Evolutionary conservation across 805 yeast species (phyloP).

Genomic region (Candida wancherniae): DNA sequence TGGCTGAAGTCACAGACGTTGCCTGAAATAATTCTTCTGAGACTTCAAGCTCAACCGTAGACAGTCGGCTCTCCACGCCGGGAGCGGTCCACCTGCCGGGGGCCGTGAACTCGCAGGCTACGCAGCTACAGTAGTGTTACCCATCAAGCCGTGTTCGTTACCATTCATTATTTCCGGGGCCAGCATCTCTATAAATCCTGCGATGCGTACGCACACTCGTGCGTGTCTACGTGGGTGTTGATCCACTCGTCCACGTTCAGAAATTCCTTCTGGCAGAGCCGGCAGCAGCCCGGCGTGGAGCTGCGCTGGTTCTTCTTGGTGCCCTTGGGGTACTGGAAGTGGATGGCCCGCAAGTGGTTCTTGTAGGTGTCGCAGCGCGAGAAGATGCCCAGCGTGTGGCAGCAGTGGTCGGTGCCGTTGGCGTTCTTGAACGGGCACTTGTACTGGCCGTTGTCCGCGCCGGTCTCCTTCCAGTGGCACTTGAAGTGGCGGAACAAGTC

Average conservation of each 20-base stretch:
- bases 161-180: too few species aligned
- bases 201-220: slow-evolving; percentile 28
- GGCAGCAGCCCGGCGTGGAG: slow-evolving; percentile 68
- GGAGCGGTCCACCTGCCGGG: too few species aligned
- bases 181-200: too few species aligned
- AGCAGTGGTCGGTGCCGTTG: slow-evolving; percentile 36
- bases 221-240: slow-evolving; percentile 59
- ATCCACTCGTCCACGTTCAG: slow-evolving; percentile 78
- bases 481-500: slow-evolving; percentile 82
- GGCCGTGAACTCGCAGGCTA: too few species aligned
- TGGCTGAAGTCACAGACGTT: too few species aligned
- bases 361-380: slow-evolving; percentile 89
- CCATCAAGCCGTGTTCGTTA: too few species aligned
- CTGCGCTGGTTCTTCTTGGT: slow-evolving; percentile 73
- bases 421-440: slow-evolving; percentile 67
- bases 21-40: too few species aligned
- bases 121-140: too few species aligned
- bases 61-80: too few species aligned
- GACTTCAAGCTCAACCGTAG: too few species aligned
- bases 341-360: slow-evolving; percentile 85
- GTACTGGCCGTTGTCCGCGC: slow-evolving; percentile 61
- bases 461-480: slow-evolving; percentile 76
- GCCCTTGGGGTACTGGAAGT: slow-evolving; percentile 83
- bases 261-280: slow-evolving; percentile 66
- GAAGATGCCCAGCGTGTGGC: slow-evolving; percentile 83